Evolutionary conservation across 1,284 basidiomycete genomes (phyloP).

Genomic region (Cutaneotrichosporon sp.): DNA sequence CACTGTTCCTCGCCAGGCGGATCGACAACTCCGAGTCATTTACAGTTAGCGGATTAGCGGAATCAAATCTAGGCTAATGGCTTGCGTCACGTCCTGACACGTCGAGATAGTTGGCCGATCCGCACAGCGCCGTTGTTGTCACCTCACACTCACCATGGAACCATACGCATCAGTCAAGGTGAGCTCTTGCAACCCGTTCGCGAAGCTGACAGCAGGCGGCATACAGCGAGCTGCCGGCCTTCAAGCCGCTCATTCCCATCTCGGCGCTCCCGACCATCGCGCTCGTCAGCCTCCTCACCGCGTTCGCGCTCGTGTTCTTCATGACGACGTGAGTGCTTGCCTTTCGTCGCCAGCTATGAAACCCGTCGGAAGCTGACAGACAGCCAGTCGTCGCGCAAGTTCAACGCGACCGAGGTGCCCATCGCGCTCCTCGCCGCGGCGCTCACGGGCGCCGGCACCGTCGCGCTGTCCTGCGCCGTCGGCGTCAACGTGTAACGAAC

Average conservation of each 20-base stretch:
- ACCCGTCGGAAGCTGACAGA: constrained; percentile 9
- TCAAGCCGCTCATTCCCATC: constrained; percentile 68
- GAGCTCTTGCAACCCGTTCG: too few species aligned
- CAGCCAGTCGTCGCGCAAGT: constrained; percentile 13
- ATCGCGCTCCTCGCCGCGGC: constrained; percentile 71
- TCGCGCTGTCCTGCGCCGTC: constrained; percentile 79
- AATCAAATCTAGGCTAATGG: not conserved
- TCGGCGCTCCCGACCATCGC: constrained; percentile 70
- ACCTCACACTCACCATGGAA: constrained; percentile 12
- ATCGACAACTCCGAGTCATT: too few species aligned
- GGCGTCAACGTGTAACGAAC: constrained; percentile 81
- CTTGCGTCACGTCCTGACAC: constrained; percentile 9
- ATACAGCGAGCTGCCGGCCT: constrained; percentile 62
- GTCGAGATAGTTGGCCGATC: constrained; percentile 2
- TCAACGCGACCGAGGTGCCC: constrained; percentile 59
- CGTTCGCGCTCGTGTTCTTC: constrained; percentile 81
- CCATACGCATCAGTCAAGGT: constrained; percentile 23
- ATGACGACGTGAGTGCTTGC: constrained; percentile 71
- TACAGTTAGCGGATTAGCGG: not conserved
- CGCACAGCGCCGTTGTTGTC: not conserved
- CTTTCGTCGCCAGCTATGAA: not conserved
- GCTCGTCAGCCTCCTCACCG: constrained; percentile 66
- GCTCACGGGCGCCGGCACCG: constrained; percentile 79
- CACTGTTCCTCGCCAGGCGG: not conserved
- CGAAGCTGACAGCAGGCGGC: constrained; percentile 56